Percentiles rank a stretch among this genome's conserved stretches.
phyloP scores from a whole-genome alignment of 805 yeast species.

The Candida broadrunensis region DNA sequence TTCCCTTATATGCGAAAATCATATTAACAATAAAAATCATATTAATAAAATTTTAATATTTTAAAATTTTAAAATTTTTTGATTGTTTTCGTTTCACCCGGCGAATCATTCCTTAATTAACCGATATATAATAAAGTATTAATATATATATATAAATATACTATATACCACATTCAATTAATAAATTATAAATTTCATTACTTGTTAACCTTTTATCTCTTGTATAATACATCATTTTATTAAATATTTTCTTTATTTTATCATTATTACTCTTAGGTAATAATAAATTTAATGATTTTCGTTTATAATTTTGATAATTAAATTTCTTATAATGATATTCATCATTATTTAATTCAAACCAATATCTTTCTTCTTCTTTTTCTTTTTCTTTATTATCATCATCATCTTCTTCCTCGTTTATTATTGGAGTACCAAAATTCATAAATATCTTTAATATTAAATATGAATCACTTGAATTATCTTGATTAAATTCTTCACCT shows the following conservation, averaged over 20 bases:
- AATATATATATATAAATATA: no score
- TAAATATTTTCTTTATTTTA: conserved; percentile 24
- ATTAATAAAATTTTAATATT: no score
- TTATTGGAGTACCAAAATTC: conserved; percentile 62
- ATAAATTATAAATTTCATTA: conserved; percentile 4
- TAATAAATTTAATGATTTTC: conserved; percentile 6
- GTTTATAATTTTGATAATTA: conserved; percentile 11
- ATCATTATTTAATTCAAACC: conserved; percentile 34
- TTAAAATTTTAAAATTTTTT: no score
- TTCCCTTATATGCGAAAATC: no score
- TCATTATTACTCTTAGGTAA: conserved; percentile 16
- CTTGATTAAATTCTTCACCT: conserved; percentile 27
- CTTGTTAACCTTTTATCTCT: conserved; percentile 13
- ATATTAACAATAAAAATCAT: no score
- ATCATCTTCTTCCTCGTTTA: background rate
- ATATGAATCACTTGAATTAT: conserved; percentile 52
- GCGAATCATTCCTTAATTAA: no score
- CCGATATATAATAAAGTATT: no score
- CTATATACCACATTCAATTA: no score
- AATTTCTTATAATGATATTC: conserved; percentile 28
- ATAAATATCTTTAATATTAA: conserved; percentile 53
- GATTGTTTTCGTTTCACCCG: no score
- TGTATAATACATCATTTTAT: conserved; percentile 43
- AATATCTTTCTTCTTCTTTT: conserved; percentile 21
- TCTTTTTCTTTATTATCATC: conserved; percentile 7